phyloP scores from a whole-genome alignment of 75 land plant genomes.

The Picea glauca region DNA sequence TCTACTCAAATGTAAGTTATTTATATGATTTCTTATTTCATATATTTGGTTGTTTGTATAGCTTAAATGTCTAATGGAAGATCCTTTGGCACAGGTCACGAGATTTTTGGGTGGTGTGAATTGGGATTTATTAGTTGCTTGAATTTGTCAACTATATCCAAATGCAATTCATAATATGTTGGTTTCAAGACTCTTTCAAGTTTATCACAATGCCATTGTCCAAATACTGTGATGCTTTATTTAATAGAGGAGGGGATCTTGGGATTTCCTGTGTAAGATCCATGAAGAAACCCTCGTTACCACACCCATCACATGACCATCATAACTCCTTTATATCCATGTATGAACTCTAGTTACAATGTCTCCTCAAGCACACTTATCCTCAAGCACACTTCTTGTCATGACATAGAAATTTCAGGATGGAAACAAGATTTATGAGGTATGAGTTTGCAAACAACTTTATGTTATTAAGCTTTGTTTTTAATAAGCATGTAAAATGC shows the following conservation, averaged over 20 bases:
- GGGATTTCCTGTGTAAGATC: slow-evolving; percentile 25
- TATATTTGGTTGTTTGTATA: not conserved
- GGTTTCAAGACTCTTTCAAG: too few relatives aligned
- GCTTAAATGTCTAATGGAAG: not conserved
- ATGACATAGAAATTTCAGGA: slow-evolving; percentile 35
- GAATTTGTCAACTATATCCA: slow-evolving; percentile 49
- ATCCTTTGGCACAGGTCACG: slow-evolving; percentile 22
- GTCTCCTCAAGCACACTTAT: slow-evolving; percentile 8
- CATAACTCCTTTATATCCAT: slow-evolving; percentile 47
- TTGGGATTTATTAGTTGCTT: slow-evolving; percentile 52
- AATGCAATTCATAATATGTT: slow-evolving; percentile 28
- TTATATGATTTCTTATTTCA: slow-evolving; percentile 2
- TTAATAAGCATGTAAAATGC: not conserved
- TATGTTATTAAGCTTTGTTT: not conserved
- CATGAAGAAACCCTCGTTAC: slow-evolving; percentile 38
- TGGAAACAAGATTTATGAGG: slow-evolving; percentile 37
- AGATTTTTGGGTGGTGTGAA: slow-evolving; percentile 56
- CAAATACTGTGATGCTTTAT: too few relatives aligned
- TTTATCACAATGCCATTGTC: too few relatives aligned
- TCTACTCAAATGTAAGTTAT: slow-evolving; percentile 45
- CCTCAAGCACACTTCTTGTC: slow-evolving; percentile 29
- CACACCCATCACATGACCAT: slow-evolving; percentile 46
- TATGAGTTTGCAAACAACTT: not conserved
- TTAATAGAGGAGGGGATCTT: too few relatives aligned
- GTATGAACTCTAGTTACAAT: slow-evolving; percentile 51